These are phyloP conservation scores for Cadophora sp. DNA, from an alignment of 2,329 filamentous ascomycete genomes.

Conservation along the genomic window DNA sequence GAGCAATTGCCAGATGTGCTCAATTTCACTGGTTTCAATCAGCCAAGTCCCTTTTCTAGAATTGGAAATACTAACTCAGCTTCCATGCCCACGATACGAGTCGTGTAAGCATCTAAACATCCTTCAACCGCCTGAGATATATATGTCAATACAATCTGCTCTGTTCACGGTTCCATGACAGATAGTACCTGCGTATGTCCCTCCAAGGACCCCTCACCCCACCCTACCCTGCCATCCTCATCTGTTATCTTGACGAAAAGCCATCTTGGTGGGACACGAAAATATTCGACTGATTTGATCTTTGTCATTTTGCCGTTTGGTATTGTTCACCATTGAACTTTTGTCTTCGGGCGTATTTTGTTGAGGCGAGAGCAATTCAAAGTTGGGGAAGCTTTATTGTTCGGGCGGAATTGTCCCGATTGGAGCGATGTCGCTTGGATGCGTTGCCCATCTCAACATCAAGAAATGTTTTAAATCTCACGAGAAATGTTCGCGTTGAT, in stretches of 20 bases:
- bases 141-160: neutral
- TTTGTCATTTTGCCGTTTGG: conserved; percentile 57
- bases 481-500: neutral
- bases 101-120: conserved; percentile 70
- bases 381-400: neutral
- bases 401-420: conserved; percentile 10
- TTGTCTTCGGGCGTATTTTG: neutral
- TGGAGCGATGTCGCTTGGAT: conserved; percentile 8
- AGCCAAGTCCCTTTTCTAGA: neutral
- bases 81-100: conserved; percentile 68
- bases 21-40: conserved; percentile 60
- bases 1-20: conserved; percentile 79
- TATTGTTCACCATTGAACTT: neutral
- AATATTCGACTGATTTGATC: conserved; percentile 73
- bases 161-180: neutral
- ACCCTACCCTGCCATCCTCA: conserved; percentile 67
- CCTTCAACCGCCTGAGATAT: conserved; percentile 69
- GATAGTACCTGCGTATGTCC: conserved; percentile 61
- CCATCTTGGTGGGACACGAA: conserved; percentile 77
- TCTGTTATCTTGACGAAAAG: conserved; percentile 80
- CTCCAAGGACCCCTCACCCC: conserved; percentile 78
- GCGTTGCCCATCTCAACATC: conserved; percentile 1
- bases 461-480: neutral
- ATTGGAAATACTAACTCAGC: conserved; percentile 61
- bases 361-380: neutral